A percentile compares a stretch with the other conserved stretches of the same genome.
phyloP scores from a whole-genome alignment of 2,329 filamentous ascomycete species.

The Dissoconium aciculare region DNA sequence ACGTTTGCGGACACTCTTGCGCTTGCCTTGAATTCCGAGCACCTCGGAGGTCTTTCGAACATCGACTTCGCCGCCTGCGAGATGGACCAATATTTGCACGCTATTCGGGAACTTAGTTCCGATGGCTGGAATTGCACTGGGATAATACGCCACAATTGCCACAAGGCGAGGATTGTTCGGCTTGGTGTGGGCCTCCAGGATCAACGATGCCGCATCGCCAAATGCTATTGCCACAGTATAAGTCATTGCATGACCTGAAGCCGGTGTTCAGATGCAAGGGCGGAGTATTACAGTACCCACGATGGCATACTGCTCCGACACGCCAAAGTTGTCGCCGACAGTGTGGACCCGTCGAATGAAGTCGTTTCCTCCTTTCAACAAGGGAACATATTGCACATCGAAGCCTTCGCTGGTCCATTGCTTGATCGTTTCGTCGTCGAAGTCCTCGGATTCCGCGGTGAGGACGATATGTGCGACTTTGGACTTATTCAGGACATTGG shows the following conservation, averaged over 20 bases:
- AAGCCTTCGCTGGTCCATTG: slow-evolving; percentile 49
- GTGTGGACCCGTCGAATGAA: slow-evolving; percentile 35
- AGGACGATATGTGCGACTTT: slow-evolving; percentile 34
- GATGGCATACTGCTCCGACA: slow-evolving; percentile 46
- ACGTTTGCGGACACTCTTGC: slow-evolving; percentile 33
- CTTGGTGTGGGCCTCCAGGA: slow-evolving; percentile 43
- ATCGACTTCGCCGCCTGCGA: slow-evolving; percentile 37
- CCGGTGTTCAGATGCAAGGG: not conserved
- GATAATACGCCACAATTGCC: slow-evolving; percentile 50
- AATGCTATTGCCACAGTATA: slow-evolving; percentile 33
- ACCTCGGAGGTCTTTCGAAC: slow-evolving; percentile 36
- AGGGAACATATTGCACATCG: slow-evolving; percentile 40
- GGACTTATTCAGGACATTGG: slow-evolving; percentile 25
- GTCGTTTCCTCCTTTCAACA: slow-evolving; percentile 34
- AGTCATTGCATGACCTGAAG: slow-evolving; percentile 1
- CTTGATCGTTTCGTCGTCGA: slow-evolving; percentile 39
- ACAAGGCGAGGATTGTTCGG: slow-evolving; percentile 41
- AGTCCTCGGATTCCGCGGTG: slow-evolving; percentile 39
- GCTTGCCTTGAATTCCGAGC: slow-evolving; percentile 39
- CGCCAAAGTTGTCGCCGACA: slow-evolving; percentile 40
- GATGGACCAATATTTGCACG: slow-evolving; percentile 41
- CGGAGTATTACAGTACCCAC: slow-evolving; percentile 37
- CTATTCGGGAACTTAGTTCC: slow-evolving; percentile 30
- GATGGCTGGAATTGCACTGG: slow-evolving; percentile 40
- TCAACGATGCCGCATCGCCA: slow-evolving; percentile 45